Evolutionary conservation across 139 green algal genomes (phyloP).

Genomic region (Chlamydomonas incerta): DNA sequence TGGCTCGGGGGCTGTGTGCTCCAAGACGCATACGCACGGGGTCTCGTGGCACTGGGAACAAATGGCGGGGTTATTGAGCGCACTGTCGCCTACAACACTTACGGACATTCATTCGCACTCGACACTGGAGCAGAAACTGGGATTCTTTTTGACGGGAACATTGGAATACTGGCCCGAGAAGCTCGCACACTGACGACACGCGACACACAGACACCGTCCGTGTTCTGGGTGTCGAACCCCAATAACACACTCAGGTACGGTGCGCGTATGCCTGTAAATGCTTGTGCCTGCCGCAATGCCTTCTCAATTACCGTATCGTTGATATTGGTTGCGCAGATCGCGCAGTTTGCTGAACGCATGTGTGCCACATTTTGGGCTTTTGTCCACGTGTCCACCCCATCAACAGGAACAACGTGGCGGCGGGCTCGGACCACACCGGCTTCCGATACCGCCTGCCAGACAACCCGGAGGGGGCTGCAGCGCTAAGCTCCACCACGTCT

Average conservation of each 20-base stretch:
- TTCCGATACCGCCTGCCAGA: not conserved
- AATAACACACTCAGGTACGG: conserved; percentile 67
- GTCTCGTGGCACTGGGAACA: conserved; percentile 64
- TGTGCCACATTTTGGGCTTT: too few species aligned
- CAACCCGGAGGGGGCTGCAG: not conserved
- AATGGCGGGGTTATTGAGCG: conserved; percentile 35
- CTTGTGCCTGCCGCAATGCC: not conserved
- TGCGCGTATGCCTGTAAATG: too few species aligned
- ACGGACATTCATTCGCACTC: conserved; percentile 71
- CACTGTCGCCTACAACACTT: conserved; percentile 73
- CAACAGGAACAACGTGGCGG: conserved; percentile 58
- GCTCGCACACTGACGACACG: conserved; percentile 61
- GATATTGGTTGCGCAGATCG: too few species aligned
- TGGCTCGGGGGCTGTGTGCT: conserved; percentile 63
- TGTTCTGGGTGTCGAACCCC: conserved; percentile 84
- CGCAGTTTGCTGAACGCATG: too few species aligned
- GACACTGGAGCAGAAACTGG: conserved; percentile 37
- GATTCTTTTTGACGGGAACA: conserved; percentile 63
- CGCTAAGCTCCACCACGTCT: not conserved
- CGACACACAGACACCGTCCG: conserved; percentile 59
- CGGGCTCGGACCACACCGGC: conserved; percentile 43
- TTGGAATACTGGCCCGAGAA: conserved; percentile 68
- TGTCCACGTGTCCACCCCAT: not conserved
- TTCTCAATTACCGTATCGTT: too few species aligned
- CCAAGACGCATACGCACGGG: conserved; percentile 70